phyloP scores from a whole-genome alignment of 1,139 yeast species.

The Taphrina populina region DNA sequence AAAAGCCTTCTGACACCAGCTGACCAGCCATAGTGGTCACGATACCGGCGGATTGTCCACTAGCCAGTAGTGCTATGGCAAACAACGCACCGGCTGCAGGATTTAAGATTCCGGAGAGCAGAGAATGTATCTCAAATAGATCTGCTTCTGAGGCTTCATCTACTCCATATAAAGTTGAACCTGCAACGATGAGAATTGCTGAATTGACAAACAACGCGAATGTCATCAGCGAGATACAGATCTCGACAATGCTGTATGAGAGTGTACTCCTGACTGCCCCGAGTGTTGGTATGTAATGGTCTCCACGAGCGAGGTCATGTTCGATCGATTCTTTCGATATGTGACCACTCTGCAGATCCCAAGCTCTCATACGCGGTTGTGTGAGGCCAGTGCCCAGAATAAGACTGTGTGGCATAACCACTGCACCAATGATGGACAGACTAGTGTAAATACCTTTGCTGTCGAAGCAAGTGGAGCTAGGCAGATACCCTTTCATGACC shows the following conservation, averaged over 20 bases:
- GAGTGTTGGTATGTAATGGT: constrained; percentile 62
- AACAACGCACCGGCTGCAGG: constrained; percentile 91
- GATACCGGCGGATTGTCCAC: constrained; percentile 98
- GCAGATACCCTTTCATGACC: constrained; percentile 65
- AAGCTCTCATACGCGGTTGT: constrained; percentile 81
- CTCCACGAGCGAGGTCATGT: constrained; percentile 41
- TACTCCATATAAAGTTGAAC: constrained; percentile 69
- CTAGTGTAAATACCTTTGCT: constrained; percentile 80
- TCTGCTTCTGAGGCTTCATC: constrained; percentile 82
- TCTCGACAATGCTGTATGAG: constrained; percentile 71
- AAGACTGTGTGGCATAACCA: constrained; percentile 95
- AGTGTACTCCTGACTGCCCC: constrained; percentile 70
- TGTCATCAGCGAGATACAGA: constrained; percentile 68
- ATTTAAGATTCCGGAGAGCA: constrained; percentile 70
- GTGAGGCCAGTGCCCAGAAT: constrained; percentile 91
- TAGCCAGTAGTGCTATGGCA: constrained; percentile 84
- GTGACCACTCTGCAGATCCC: constrained; percentile 57
- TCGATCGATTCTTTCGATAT: constrained; percentile 40
- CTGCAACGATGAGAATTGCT: constrained; percentile 80
- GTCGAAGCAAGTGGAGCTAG: constrained; percentile 68
- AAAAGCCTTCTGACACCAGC: constrained; percentile 91
- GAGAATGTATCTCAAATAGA: constrained; percentile 74
- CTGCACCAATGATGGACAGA: constrained; percentile 91
- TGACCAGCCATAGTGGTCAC: constrained; percentile 98
- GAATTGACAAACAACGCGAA: constrained; percentile 84